Percentiles rank a stretch among this genome's conserved stretches.
phyloP scores from a whole-genome alignment of 2,329 filamentous ascomycete genomes.

The Blastomyces silverae region DNA sequence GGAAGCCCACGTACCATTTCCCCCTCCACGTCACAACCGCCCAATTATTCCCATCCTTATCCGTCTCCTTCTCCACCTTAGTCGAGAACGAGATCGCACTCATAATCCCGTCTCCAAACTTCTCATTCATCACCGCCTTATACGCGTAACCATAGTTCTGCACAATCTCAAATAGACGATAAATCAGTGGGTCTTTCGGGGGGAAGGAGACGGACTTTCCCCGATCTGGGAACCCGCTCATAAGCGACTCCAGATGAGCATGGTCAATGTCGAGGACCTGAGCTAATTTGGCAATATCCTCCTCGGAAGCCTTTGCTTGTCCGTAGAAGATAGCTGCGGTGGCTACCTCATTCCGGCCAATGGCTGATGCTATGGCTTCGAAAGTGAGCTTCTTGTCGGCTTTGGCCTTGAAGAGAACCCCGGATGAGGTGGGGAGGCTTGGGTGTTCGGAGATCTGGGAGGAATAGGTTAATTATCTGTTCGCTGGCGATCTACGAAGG shows the following conservation, averaged over 20 bases:
- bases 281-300: conserved; percentile 63
- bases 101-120: conserved; percentile 93
- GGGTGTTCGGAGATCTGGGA: conserved; percentile 57
- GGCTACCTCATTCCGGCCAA: conserved; percentile 75
- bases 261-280: conserved; percentile 56
- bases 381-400: conserved; percentile 68
- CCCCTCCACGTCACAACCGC: conserved; percentile 75
- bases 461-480: background rate
- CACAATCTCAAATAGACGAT: conserved; percentile 85
- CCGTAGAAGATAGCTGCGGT: conserved; percentile 88
- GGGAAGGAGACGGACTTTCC: conserved; percentile 76
- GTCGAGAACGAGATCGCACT: conserved; percentile 88
- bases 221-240: conserved; percentile 71
- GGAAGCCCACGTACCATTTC: conserved; percentile 60
- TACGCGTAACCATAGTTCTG: conserved; percentile 97
- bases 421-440: conserved; percentile 63
- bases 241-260: conserved; percentile 52
- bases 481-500: background rate
- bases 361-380: conserved; percentile 63
- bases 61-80: conserved; percentile 88
- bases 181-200: conserved; percentile 77
- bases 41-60: conserved; percentile 73
- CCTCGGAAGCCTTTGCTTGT: conserved; percentile 64
- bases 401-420: conserved; percentile 74
- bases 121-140: conserved; percentile 92